Conservation (phyloP, 805 yeast species). For the Candida oleophila region DNA sequence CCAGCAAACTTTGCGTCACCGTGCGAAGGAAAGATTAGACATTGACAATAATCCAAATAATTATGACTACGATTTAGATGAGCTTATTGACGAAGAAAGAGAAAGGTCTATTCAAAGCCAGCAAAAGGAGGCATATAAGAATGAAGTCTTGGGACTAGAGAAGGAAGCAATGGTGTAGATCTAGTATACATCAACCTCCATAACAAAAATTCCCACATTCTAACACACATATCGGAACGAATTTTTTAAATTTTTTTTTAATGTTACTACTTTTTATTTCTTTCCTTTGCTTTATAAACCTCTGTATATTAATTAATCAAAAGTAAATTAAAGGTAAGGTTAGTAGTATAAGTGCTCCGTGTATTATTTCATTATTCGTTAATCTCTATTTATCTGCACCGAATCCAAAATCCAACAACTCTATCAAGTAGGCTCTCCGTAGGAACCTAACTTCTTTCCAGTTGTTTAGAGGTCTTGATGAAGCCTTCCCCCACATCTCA, state of each 20-base stretch:
- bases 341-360: neutral
- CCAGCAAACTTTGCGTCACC: conserved; percentile 21
- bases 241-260: too few relatives aligned
- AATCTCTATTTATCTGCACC: neutral
- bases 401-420: conserved; percentile 3
- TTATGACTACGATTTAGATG: conserved; percentile 45
- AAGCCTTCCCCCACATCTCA: too few relatives aligned
- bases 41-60: conserved; percentile 38
- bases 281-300: too few relatives aligned
- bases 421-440: conserved; percentile 2
- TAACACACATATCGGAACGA: too few relatives aligned
- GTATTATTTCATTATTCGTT: neutral
- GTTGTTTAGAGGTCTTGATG: neutral
- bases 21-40: conserved; percentile 33
- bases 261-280: too few relatives aligned
- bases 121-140: conserved; percentile 3
- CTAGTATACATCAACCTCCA: neutral
- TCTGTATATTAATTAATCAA: too few relatives aligned
- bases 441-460: neutral
- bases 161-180: conserved; percentile 9
- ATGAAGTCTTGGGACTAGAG: conserved; percentile 5
- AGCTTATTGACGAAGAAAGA: conserved; percentile 37
- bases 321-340: too few relatives aligned
- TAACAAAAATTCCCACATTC: neutral
- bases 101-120: conserved; percentile 16